Evolutionary conservation across 495 filamentous ascomycete species (phyloP), one percentile per base, ranked within the genome.

Genomic region (Rhypophila decipiens): DNA sequence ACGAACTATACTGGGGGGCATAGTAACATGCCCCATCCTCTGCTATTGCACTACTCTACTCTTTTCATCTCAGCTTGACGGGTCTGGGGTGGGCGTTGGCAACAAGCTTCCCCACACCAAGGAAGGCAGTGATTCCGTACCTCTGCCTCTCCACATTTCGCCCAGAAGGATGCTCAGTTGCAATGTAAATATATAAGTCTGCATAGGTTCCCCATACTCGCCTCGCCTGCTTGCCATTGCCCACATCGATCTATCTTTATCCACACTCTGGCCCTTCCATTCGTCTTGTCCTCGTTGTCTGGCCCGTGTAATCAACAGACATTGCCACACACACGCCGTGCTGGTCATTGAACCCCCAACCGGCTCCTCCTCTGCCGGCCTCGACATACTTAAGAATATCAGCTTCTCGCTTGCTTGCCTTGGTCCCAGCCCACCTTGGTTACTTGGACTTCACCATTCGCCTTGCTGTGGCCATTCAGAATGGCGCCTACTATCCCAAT

Each of bases 401-500:
- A 15, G 38, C 39, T 11, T 24, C 19, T 39, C 42, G 12, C 21
- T 36, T 17, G 24, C 11, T 24, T 9, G 4, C 15, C 21, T 13
- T 29, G n/a, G n/a, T n/a, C n/a, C 24, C 42, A 44, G 17, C 8
- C 42, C 27, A 36, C 29, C 43, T 29, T 15, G 12, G 11, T n/a
- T 8, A 13, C 24, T 39, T 23, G n/a, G 37, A 13, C 27, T 12
- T 9, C 17, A 17, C 27, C 43, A 23, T 33, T 24, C 19, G 15
- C 4, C 9, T 23, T 24, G 23, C n/a, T 43, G 44, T 18, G 50
- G 39, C 23, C 29, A 24, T 22, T 48, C 58, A 67, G 36, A 33
- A 75, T 75, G 72, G 72, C 72, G 20, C 72, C 72, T 20, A 63
- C 68, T 44, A 72, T 74, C 43, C 64, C 69, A 17, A 57, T 73